A percentile compares a stretch with the other conserved stretches of the same genome.
These are phyloP conservation scores for Arthrobotrys musiformis DNA, from an alignment of 2,329 filamentous ascomycete species.

Conservation along the genomic window DNA sequence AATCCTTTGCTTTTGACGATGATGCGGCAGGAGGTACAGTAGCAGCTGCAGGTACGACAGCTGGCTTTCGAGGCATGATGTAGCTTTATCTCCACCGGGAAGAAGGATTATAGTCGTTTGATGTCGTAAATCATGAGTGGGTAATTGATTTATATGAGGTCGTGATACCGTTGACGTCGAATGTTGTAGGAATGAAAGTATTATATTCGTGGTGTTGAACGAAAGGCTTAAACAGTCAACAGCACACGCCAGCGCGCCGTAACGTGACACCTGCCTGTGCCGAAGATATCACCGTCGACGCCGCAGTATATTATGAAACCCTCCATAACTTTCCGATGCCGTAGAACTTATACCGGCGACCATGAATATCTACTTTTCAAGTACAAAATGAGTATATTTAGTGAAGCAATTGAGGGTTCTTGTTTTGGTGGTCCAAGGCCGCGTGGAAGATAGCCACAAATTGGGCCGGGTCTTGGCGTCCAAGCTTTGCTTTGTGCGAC, in stretches of 20 bases:
- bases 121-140: not conserved
- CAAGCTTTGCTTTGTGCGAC: constrained; percentile 7
- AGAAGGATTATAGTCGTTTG: not conserved
- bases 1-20: not conserved
- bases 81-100: not conserved
- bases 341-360: not conserved
- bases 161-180: not conserved
- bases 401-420: not conserved
- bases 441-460: not conserved
- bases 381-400: not conserved
- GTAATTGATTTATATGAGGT: not conserved
- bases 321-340: not conserved
- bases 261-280: not conserved
- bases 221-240: no score
- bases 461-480: constrained; percentile 38
- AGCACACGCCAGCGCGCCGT: no score
- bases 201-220: no score
- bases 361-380: not conserved
- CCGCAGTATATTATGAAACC: not conserved
- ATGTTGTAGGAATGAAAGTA: no score
- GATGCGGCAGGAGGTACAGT: not conserved
- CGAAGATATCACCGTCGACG: not conserved
- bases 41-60: not conserved
- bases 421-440: no score
- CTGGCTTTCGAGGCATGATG: not conserved